Percentiles rank a stretch among this genome's conserved stretches.
These are phyloP conservation scores for Mycogone perniciosa DNA, from an alignment of 2,329 filamentous ascomycete genomes.

Conservation along the genomic window DNA sequence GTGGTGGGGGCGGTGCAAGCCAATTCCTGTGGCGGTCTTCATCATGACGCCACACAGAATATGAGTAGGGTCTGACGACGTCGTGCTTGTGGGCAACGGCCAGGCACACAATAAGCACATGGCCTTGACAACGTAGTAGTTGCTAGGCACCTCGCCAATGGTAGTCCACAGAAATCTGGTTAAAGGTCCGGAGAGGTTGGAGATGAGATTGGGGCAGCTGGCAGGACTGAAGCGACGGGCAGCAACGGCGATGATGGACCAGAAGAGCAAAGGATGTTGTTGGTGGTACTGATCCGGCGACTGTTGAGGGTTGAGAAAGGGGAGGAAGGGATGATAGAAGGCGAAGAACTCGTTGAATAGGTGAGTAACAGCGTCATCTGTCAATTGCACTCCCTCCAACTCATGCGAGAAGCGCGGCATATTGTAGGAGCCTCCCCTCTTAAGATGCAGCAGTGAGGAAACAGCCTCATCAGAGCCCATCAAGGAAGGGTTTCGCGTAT, in stretches of 20 bases:
- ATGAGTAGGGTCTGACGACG: constrained; percentile 73
- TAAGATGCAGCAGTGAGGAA: constrained; percentile 59
- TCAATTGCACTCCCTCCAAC: constrained; percentile 58
- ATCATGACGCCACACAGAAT: constrained; percentile 80
- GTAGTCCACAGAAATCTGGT: constrained; percentile 71
- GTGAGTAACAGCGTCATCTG: constrained; percentile 54
- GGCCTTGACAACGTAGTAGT: constrained; percentile 75
- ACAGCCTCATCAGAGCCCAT: constrained; percentile 66
- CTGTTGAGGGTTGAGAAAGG: constrained; percentile 62
- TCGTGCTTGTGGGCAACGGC: constrained; percentile 77
- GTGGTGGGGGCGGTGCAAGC: constrained; percentile 72
- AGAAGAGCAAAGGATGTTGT: constrained; percentile 77
- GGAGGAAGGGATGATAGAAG: constrained; percentile 70
- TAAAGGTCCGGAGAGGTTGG: constrained; percentile 60
- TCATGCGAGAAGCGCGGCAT: constrained; percentile 54
- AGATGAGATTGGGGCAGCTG: constrained; percentile 56
- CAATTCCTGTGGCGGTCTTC: constrained; percentile 78
- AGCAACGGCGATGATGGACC: constrained; percentile 72
- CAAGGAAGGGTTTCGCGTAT: constrained; percentile 55
- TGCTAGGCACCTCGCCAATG: constrained; percentile 69
- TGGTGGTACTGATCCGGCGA: constrained; percentile 68
- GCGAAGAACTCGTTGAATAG: constrained; percentile 71
- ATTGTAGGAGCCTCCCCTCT: constrained; percentile 57
- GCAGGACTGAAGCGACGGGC: constrained; percentile 58
- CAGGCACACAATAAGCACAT: constrained; percentile 74